phyloP scores from a whole-genome alignment of 1,139 yeast genomes.

The Candida sanyaensis region DNA sequence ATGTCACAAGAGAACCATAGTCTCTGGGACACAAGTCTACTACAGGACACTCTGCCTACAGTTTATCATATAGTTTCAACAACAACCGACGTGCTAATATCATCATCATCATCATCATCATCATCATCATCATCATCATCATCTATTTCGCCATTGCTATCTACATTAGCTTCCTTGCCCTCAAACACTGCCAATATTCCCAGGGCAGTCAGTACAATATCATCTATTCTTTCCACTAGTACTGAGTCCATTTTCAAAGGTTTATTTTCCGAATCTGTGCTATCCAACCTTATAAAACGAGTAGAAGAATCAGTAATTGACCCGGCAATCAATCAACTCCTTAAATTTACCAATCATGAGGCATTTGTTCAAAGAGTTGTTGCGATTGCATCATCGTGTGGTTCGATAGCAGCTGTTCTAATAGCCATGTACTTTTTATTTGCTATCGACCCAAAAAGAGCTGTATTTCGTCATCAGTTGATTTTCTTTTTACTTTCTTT shows the following conservation, averaged over 20 bases:
- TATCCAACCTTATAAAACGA: conserved; percentile 6
- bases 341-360: conserved; percentile 26
- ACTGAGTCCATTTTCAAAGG: not conserved
- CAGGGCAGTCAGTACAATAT: not conserved
- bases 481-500: conserved; percentile 66
- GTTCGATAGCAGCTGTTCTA: conserved; percentile 58
- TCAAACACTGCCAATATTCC: not conserved
- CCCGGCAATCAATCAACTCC: conserved; percentile 21
- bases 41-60: not conserved
- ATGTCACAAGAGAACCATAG: not conserved
- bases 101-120: not conserved
- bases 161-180: not conserved
- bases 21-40: not conserved
- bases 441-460: conserved; percentile 61
- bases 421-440: conserved; percentile 54
- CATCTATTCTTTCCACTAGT: no score
- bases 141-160: not conserved
- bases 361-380: conserved; percentile 43
- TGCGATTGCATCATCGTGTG: conserved; percentile 58
- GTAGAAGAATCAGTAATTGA: not conserved
- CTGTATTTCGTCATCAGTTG: conserved; percentile 72
- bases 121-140: not conserved
- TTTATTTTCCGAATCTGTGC: not conserved
- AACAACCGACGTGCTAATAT: not conserved
- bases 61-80: not conserved